Evolutionary conservation across 2,329 filamentous ascomycete species (phyloP).

Genomic region (Aspergillus sp.): DNA sequence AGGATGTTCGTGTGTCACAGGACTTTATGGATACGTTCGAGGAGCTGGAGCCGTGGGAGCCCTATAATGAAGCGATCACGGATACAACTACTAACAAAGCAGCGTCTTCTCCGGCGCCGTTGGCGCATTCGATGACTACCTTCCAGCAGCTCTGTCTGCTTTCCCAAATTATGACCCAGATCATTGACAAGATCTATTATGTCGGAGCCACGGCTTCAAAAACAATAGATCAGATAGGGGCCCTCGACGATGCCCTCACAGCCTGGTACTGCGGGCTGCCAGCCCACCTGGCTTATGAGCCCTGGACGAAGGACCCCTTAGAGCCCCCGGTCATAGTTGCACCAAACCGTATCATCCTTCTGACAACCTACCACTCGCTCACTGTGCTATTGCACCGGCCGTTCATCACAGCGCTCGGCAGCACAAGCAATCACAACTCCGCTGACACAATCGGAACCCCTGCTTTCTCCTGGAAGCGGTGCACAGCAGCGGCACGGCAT

Average conservation of each 20-base stretch:
- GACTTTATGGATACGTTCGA: no score
- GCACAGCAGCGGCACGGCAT: constrained; percentile 35
- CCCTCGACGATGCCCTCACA: neutral
- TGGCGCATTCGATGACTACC: constrained; percentile 33
- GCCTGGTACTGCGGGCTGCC: neutral
- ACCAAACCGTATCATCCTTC: constrained; percentile 31
- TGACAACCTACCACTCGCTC: constrained; percentile 43
- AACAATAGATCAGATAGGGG: constrained; percentile 13
- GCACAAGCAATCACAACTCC: neutral
- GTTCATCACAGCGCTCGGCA: constrained; percentile 32
- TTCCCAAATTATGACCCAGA: constrained; percentile 34
- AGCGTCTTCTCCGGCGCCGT: no score
- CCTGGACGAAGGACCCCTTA: neutral
- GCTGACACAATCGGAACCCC: no score
- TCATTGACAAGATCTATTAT: constrained; percentile 38
- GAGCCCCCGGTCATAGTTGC: neutral
- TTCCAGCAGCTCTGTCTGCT: constrained; percentile 38
- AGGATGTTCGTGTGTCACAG: no score
- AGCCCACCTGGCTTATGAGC: neutral
- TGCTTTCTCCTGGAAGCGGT: constrained; percentile 25
- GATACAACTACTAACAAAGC: no score
- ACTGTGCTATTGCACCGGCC: constrained; percentile 48
- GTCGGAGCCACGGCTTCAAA: constrained; percentile 27
- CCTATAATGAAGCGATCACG: no score
- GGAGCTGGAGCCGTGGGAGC: no score